Percentiles rank a stretch among this genome's conserved stretches.
Evolutionary conservation across 2,329 filamentous ascomycete species (phyloP).

Genomic region (Piedraia hortae): DNA sequence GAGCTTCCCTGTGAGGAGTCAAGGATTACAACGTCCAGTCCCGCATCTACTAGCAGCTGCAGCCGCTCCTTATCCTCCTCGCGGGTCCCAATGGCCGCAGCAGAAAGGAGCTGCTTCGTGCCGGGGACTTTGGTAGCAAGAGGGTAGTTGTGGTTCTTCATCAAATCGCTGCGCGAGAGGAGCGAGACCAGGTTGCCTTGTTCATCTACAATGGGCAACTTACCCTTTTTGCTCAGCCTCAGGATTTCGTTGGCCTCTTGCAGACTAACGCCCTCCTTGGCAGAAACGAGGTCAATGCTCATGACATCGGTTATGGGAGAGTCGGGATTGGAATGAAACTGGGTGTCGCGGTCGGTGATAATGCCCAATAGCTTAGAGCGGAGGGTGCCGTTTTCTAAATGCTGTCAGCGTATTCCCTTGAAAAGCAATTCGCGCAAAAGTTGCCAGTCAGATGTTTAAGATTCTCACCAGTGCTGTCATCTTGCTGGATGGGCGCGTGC

Average conservation of each 20-base stretch:
- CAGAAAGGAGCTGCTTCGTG: constrained; percentile 91
- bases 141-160: constrained; percentile 95
- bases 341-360: constrained; percentile 90
- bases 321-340: constrained; percentile 58
- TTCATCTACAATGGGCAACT: constrained; percentile 24
- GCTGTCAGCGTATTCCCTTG: not conserved
- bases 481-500: constrained; percentile 34
- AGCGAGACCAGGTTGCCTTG: constrained; percentile 38
- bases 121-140: constrained; percentile 85
- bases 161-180: constrained; percentile 81
- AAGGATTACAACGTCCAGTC: constrained; percentile 79
- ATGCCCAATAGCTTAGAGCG: constrained; percentile 93
- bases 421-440: not conserved
- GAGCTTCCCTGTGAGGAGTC: constrained; percentile 96
- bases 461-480: constrained; percentile 12
- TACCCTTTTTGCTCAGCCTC: constrained; percentile 84
- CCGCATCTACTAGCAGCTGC: constrained; percentile 70
- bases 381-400: constrained; percentile 60
- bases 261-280: constrained; percentile 54
- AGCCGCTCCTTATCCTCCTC: constrained; percentile 77
- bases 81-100: constrained; percentile 82
- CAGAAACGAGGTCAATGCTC: constrained; percentile 84
- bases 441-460: constrained; percentile 7
- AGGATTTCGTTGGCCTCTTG: constrained; percentile 79
- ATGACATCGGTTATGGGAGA: constrained; percentile 69